Base-by-base conservation (phyloP, 768 basidiomycete genomes). In the Tricholoma flavovirens region DNA sequence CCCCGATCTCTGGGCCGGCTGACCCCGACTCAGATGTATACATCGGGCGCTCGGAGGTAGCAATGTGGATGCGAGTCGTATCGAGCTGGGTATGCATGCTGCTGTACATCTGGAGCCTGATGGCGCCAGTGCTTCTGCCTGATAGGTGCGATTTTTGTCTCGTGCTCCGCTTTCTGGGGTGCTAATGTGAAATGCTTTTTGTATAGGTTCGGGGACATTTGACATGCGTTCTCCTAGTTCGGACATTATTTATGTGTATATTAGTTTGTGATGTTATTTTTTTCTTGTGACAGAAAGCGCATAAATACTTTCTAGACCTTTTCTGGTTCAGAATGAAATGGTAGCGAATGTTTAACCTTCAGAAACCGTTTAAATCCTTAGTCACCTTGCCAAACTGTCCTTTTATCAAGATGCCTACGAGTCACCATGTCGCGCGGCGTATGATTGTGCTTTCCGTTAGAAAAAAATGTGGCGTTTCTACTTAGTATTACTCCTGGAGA, bases 41-140 rank as follows among this genome's bases (percentile, higher is more conserved):
- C 69, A 98, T 98, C 49, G 97, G 97, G 15, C 85, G 94, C 35
- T 95, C 93, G 4, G 91, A 94, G 68, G 87, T 90, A 8, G 94
- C 97, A 3, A 98, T 99, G 96, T 99, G 97, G 97, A 98, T 98
- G 92, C 79, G 97, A 4, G 83, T 98, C 30, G 90, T 98, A 46
- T 94, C 92, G 29, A 90, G 90, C 60, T 99, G 96, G 96, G 80
- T 96, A 22, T 98, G 93, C 69, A 87, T 93, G 72, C 55, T 86
- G 40, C 71, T 93, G 58, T 96, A 92, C 65, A 82, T 81, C 29
- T 94, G 92, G 93, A 93, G 88, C 62, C 72, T 96, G 30, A 63
- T 96, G 51, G 95, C 92, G 7, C 95, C 95, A 0, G 86, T 91
- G 38, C 51, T 96, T n/a, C 74, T 95, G 78, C 94, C 95, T 15